phyloP scores from a whole-genome alignment of 78 protist genomes.

The Dictyostelium capitatum region DNA sequence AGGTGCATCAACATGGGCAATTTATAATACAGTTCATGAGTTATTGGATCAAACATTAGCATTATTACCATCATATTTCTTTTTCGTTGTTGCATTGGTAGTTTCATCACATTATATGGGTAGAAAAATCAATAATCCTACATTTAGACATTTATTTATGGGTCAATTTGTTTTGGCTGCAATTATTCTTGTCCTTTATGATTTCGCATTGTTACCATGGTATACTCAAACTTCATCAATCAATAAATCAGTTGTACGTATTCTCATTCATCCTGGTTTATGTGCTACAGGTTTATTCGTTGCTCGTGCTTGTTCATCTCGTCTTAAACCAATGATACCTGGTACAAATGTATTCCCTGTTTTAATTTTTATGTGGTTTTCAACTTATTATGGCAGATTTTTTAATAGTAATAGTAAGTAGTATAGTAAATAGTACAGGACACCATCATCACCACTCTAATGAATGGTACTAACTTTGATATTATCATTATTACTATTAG shows the following conservation, averaged over 20 bases:
- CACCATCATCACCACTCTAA: no score
- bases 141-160: conserved; percentile 64
- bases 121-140: conserved; percentile 33
- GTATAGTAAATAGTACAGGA: neutral
- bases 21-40: conserved; percentile 11
- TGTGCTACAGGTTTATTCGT: conserved; percentile 58
- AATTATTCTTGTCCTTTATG: conserved; percentile 32
- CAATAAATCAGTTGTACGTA: conserved; percentile 52
- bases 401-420: conserved; percentile 57
- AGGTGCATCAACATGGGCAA: conserved; percentile 71
- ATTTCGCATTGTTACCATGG: conserved; percentile 42
- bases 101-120: conserved; percentile 37
- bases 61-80: conserved; percentile 47
- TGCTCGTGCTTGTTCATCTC: conserved; percentile 59
- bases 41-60: conserved; percentile 28
- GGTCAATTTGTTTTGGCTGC: conserved; percentile 76
- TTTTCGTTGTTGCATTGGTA: conserved; percentile 51
- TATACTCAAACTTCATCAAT: conserved; percentile 19
- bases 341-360: conserved; percentile 76
- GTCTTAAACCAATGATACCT: conserved; percentile 30
- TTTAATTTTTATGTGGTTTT: conserved; percentile 74
- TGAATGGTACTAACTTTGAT: no score
- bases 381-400: conserved; percentile 76
- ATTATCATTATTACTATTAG: neutral
- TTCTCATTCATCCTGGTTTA: conserved; percentile 63